Evolutionary conservation across 2,329 filamentous ascomycete genomes (phyloP).

Genomic region (Fusarium irregulare): DNA sequence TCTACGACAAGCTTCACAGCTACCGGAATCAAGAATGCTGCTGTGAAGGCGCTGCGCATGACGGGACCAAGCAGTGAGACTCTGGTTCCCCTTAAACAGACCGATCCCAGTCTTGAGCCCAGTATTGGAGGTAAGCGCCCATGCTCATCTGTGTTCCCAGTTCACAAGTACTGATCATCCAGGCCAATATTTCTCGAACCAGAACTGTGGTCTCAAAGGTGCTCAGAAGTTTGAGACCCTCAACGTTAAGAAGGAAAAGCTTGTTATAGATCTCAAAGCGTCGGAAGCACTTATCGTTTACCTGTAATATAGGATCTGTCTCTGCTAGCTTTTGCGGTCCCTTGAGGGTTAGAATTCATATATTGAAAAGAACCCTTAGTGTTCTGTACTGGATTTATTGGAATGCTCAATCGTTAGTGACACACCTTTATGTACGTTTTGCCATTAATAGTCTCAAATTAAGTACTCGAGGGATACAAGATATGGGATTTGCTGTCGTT

Average conservation of each 20-base stretch:
- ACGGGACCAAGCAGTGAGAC: not conserved
- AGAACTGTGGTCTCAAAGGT: not conserved
- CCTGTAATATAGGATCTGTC: not conserved
- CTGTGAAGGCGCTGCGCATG: not conserved
- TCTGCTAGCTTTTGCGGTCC: no score
- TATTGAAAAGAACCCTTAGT: no score
- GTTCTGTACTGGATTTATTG: no score
- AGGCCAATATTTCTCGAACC: not conserved
- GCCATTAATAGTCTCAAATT: no score
- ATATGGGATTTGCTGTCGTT: no score
- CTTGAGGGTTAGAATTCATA: no score
- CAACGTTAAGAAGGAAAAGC: not conserved
- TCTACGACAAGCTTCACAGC: not conserved
- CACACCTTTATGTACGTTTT: no score
- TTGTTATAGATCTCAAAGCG: not conserved
- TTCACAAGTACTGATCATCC: not conserved
- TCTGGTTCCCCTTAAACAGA: not conserved
- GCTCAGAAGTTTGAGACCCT: not conserved
- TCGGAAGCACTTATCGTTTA: not conserved
- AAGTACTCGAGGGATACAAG: no score
- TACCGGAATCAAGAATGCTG: not conserved
- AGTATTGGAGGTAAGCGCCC: not conserved
- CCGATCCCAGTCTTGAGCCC: not conserved
- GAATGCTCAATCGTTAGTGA: no score
- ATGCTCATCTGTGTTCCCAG: fast-evolving